A percentile compares a stretch with the other conserved stretches of the same genome.
phyloP scores from a whole-genome alignment of 371 early-diverging fungal genomes.

The Mucor irregularis region DNA sequence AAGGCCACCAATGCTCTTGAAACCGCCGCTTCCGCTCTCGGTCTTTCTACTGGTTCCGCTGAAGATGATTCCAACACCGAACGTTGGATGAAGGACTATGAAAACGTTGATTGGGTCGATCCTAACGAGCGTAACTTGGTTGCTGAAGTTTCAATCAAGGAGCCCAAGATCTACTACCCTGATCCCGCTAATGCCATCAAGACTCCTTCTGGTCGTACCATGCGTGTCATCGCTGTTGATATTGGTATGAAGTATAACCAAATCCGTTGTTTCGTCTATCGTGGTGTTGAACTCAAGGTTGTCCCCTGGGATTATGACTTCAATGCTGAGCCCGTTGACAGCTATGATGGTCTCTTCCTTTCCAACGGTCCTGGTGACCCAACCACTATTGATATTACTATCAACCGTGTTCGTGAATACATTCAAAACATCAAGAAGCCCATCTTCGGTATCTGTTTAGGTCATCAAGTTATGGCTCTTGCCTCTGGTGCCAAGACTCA shows the following conservation, averaged over 20 bases:
- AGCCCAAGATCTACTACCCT: conserved; percentile 70
- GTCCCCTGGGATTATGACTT: conserved; percentile 97
- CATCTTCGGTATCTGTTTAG: conserved; percentile 97
- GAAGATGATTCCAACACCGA: conserved; percentile 43
- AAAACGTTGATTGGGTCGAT: conserved; percentile 87
- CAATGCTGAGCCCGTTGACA: conserved; percentile 61
- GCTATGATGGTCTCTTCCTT: conserved; percentile 92
- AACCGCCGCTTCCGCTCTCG: conserved; percentile 42
- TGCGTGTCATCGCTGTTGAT: conserved; percentile 90
- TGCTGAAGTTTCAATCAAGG: conserved; percentile 87
- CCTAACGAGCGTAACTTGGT: conserved; percentile 93
- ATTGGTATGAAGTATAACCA: conserved; percentile 98
- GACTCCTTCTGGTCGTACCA: conserved; percentile 73
- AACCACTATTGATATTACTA: conserved; percentile 72
- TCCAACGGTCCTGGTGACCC: conserved; percentile 98
- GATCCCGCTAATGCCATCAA: conserved; percentile 61
- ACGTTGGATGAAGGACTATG: conserved; percentile 67
- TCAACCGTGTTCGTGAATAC: conserved; percentile 68
- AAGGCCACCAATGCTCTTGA: conserved; percentile 61
- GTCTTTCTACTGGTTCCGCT: conserved; percentile 19
- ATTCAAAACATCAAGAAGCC: conserved; percentile 80
- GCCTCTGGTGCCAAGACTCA: conserved; percentile 90
- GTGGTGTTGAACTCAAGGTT: conserved; percentile 90
- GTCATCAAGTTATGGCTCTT: conserved; percentile 92
- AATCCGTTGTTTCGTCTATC: conserved; percentile 91